Evolutionary conservation across 2,329 filamentous ascomycete genomes (phyloP), one percentile per base, ranked within the genome.

Genomic region (Fusarium hainanense): DNA sequence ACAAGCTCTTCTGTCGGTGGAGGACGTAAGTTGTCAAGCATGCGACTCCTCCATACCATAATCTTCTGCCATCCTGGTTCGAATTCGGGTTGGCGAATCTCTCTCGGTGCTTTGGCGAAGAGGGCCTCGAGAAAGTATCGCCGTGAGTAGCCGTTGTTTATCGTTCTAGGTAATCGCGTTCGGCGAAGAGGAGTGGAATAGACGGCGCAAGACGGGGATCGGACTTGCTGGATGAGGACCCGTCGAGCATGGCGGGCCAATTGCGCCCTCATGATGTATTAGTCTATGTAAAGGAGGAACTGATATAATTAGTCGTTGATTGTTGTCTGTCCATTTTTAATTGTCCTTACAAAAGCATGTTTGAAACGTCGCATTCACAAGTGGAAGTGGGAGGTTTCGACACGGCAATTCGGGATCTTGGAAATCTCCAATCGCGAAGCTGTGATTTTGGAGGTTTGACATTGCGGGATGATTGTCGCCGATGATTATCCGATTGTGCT

Each of bases 61-160:
- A 97, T 88, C 18, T 86, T 87, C 69, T 89, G 88, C 74, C 94
- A 87, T 55, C 93, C 94, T 1, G 88, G 91, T 74, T 89, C 92
- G 64, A 90, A 82, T 72, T 89, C 85, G 52, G 89, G 84, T 23
- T 88, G 84, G 77, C 89, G 90, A 44, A 89, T 79, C 59, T 86
- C 82, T 62, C 88, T 84, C 20, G 88, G 85, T 6, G 88, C 81
- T 72, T 89, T 88, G 67, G 84, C 77, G 71, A 92, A 87, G 48
- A 93, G 81, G 27, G 85, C 85, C 40, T 77, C 74, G 73, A 94
- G 85, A 61, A 94, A 89, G 6, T 85, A 85, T 50, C 82, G 74
- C 34, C 73, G 68, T 25, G 74, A 75, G 16, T 44, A 61, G 27
- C 65, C 58, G 34, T 73, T 70, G 30, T 66, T 61, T 18, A 71